Base-by-base conservation (phyloP, 2,329 filamentous ascomycete species). In the Xylariaceae sp. region DNA sequence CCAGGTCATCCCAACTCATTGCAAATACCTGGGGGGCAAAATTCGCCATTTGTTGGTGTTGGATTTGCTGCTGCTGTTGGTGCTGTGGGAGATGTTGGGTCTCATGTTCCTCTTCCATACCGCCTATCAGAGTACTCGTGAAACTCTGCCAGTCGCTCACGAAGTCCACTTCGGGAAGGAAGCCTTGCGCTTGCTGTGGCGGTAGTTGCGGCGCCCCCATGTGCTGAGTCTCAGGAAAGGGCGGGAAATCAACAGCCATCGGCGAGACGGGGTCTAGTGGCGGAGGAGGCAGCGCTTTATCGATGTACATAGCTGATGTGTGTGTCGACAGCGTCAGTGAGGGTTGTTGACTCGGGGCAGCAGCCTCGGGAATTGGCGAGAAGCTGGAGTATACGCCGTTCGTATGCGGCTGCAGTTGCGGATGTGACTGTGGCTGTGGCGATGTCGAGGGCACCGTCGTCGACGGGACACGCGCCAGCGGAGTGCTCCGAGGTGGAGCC, bases 61-160 rank as follows among this genome's bases (percentile, higher is more conserved):
- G n/a, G n/a, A 8, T 31, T 12, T 41, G 39, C 17, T 38, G 38
- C 5, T 36, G 34, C 34, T 46, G 43, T 3, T 44, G 37, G 14
- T 37, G 41, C 2, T 43, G 41, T 13, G 36, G n/a, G n/a, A n/a
- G n/a, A n/a, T n/a, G n/a, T n/a, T n/a, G n/a, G n/a, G n/a, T n/a
- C n/a, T n/a, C 5, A 13, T 27, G 39, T 7, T 46, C 38, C 9
- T 41, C 35, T 3, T 32, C 35, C 9, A 43, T 5, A 6, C 31
- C 36, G 9, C 40, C 43, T 6, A 57, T 46, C 3, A 57, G 42
- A 1, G 54, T 56, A 24, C 52, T 57, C 9, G 54, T 46, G 38
- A 56, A 54, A 38, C 54, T 56, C 19, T 42, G 47, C 54, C 54
- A 57, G 19, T 57, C 54, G 8, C 44, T 54, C 21, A 49, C 46